These are phyloP conservation scores for Amauroascus niger DNA, from an alignment of 2,329 filamentous ascomycete species.

Conservation along the genomic window DNA sequence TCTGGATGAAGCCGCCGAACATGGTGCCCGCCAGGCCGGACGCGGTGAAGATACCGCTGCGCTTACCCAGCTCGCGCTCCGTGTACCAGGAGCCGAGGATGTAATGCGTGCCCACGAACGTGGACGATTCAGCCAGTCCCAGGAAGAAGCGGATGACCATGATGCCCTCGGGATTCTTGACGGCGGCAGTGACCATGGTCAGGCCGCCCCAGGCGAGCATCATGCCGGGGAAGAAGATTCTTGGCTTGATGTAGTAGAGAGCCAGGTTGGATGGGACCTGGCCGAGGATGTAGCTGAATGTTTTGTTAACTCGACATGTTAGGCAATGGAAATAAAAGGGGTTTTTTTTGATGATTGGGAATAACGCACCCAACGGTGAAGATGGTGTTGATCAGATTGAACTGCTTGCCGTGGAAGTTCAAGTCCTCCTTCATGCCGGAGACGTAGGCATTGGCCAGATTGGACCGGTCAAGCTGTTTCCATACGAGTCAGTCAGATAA, in stretches of 20 bases:
- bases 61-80: constrained; percentile 32
- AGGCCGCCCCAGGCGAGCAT: constrained; percentile 26
- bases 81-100: constrained; percentile 39
- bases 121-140: constrained; percentile 27
- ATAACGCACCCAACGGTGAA: constrained; percentile 35
- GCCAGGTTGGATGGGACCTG: constrained; percentile 37
- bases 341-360: not conserved
- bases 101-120: constrained; percentile 30
- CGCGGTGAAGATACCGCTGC: constrained; percentile 29
- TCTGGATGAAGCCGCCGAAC: constrained; percentile 32
- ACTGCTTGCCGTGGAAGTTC: constrained; percentile 29
- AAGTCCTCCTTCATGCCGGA: constrained; percentile 32
- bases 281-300: constrained; percentile 34
- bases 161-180: constrained; percentile 24
- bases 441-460: constrained; percentile 37
- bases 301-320: no score
- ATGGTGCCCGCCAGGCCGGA: constrained; percentile 30
- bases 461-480: constrained; percentile 33
- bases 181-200: constrained; percentile 27
- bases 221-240: constrained; percentile 24
- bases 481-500: not conserved
- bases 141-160: constrained; percentile 34
- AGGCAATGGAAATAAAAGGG: no score
- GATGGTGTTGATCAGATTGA: constrained; percentile 32
- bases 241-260: constrained; percentile 23